Base-by-base conservation (phyloP, 805 yeast species). In the Ogataea haglerorum region DNA sequence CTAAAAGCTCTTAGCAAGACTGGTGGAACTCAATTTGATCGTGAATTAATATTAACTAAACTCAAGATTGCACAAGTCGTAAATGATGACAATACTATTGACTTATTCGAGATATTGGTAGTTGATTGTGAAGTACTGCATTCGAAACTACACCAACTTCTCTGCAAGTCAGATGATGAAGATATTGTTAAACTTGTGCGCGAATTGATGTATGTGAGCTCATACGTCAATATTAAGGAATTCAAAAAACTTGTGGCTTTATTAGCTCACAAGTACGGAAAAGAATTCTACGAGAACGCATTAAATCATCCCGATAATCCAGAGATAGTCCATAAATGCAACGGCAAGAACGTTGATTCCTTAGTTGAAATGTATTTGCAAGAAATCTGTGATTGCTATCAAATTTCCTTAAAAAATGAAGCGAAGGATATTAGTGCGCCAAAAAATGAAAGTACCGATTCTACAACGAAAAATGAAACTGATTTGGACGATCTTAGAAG, bases 401-500 rank as follows among this genome's bases (percentile, higher is more conserved):
- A 36, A 24, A 58, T 60, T 25, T 61, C 59, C 36, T 31, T 60
- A 6, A 58, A 48, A 18, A 49, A 47, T 5, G 52, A 47, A 23
- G 52, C 49, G 9, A 16, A 18, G 19, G 43, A 42, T 24, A 40
- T 41, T 15, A 36, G 36, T 10, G 38, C 34, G 5, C 36, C 32
- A 4, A 41, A 29, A 6, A 32, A 16, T 10, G 43, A 22, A 4
- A 45, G 34, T 10, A 33, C 38, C 4, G 37, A 36, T 3, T 34
- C 36, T 14, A 19, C 21, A 6, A 6, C 9, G 10, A 18, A 30
- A 16, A n/a, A 16, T 30, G 32, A 45, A 24, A 45, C 16, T 39
- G 60, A 51, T n/a, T 46, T 61, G 6, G 63, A 60, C 29, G 64
- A 57, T 19, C 43, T 61, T n/a, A 61, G 59, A 36, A 44, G 56